These are phyloP conservation scores for Geotrichum reessii DNA, from an alignment of 1,139 yeast genomes.

Conservation along the genomic window DNA sequence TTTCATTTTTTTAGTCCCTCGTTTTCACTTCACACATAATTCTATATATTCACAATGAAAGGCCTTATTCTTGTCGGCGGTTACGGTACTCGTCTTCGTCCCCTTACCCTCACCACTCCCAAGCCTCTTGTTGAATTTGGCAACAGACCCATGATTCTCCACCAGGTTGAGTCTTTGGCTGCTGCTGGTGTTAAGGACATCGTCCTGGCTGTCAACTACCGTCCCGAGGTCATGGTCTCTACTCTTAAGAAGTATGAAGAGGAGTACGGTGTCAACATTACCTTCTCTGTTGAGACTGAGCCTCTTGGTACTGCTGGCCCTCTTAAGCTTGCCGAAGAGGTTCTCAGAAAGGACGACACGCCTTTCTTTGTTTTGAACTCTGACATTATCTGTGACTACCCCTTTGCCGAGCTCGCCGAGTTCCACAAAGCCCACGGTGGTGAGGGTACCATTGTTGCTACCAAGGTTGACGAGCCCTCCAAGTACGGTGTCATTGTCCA, in stretches of 20 bases:
- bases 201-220: constrained; percentile 96
- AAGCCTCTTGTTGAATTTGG: constrained; percentile 98
- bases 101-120: constrained; percentile 92
- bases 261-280: constrained; percentile 89
- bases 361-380: constrained; percentile 98
- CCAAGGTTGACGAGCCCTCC: constrained; percentile 98
- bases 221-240: constrained; percentile 98
- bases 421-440: constrained; percentile 97
- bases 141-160: constrained; percentile 83
- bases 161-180: constrained; percentile 97
- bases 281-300: constrained; percentile 98
- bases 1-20: constrained; percentile 5
- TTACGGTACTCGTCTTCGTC: constrained; percentile 99
- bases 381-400: constrained; percentile 97
- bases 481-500: constrained; percentile 99
- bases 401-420: constrained; percentile 83
- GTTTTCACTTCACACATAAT: constrained; percentile 2
- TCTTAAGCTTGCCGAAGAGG: constrained; percentile 90
- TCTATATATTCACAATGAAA: constrained; percentile 53
- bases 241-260: constrained; percentile 90
- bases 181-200: constrained; percentile 98
- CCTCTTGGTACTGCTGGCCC: constrained; percentile 99
- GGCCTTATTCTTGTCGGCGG: constrained; percentile 99
- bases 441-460: constrained; percentile 96
- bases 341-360: constrained; percentile 86